Conservation (phyloP, 208 protist species). For the Trypanosoma cruzi region DNA sequence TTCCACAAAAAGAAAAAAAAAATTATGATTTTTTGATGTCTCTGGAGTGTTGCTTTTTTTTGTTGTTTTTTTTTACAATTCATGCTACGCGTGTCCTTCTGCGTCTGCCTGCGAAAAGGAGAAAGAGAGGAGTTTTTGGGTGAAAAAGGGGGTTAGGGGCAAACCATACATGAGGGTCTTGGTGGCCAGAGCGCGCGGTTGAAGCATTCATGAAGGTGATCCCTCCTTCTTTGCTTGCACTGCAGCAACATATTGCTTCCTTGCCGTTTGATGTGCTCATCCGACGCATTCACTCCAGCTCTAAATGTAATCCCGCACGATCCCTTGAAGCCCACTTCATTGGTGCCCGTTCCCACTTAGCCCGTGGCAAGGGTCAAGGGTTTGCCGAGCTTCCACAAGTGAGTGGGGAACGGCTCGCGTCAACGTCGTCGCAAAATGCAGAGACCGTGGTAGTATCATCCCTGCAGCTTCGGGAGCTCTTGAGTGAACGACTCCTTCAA, state of each 20-base stretch:
- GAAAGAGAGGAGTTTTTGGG: background rate
- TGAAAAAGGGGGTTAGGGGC: background rate
- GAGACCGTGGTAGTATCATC: background rate
- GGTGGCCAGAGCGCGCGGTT: too few relatives aligned
- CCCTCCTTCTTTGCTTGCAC: background rate
- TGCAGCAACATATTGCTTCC: constrained; percentile 13
- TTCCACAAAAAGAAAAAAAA: too few relatives aligned
- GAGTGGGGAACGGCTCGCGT: background rate
- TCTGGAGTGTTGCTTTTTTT: too few relatives aligned
- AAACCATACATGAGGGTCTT: background rate
- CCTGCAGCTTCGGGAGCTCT: constrained; percentile 20
- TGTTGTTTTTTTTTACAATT: too few relatives aligned
- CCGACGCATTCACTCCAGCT: constrained; percentile 79
- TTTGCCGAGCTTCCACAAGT: background rate
- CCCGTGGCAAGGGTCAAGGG: background rate
- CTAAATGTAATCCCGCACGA: constrained; percentile 55
- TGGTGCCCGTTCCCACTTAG: background rate
- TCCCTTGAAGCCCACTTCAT: constrained; percentile 73
- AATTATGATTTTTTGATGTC: too few relatives aligned
- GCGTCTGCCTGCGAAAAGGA: too few relatives aligned
- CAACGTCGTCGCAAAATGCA: background rate
- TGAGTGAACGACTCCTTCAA: constrained; percentile 30
- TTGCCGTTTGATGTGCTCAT: constrained; percentile 73
- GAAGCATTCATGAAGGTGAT: constrained; percentile 7
- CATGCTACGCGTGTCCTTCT: too few relatives aligned